Percentiles rank a stretch among this genome's conserved stretches.
These are phyloP conservation scores for Fusarium gaditjirri DNA, from an alignment of 2,329 filamentous ascomycete genomes.

Conservation along the genomic window DNA sequence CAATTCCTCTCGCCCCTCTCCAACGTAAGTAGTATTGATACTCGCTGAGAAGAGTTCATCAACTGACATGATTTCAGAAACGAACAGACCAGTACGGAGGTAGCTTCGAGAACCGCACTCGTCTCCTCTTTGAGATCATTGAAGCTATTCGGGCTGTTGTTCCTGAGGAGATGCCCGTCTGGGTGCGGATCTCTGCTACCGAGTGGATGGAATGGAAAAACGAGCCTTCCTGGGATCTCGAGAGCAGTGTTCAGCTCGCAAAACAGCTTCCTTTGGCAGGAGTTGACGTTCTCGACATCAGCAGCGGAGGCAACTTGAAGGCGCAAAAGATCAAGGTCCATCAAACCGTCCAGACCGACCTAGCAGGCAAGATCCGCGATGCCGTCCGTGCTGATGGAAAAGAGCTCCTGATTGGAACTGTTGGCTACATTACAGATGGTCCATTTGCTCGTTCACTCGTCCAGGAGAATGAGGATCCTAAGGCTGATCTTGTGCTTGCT, in stretches of 20 bases:
- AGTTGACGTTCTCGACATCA: slow-evolving; percentile 86
- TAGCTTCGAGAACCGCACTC: slow-evolving; percentile 71
- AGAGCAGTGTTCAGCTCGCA: slow-evolving; percentile 59
- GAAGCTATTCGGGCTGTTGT: slow-evolving; percentile 62
- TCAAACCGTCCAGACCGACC: slow-evolving; percentile 78
- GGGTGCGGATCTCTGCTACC: slow-evolving; percentile 69
- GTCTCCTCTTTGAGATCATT: slow-evolving; percentile 67
- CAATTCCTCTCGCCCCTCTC: slow-evolving; percentile 71
- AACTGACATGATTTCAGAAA: slow-evolving; percentile 49
- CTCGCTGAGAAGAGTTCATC: background rate
- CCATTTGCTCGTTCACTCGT: slow-evolving; percentile 71
- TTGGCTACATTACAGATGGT: slow-evolving; percentile 78
- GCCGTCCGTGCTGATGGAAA: slow-evolving; percentile 63
- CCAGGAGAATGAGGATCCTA: slow-evolving; percentile 58
- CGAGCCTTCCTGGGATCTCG: slow-evolving; percentile 71
- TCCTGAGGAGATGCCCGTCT: slow-evolving; percentile 64
- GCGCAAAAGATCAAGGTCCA: slow-evolving; percentile 69
- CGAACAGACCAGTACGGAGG: slow-evolving; percentile 74
- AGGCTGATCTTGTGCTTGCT: slow-evolving; percentile 77
- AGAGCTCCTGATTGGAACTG: slow-evolving; percentile 73
- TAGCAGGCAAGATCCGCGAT: slow-evolving; percentile 77
- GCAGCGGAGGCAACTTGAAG: slow-evolving; percentile 76
- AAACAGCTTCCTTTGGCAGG: slow-evolving; percentile 74
- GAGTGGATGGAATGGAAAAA: slow-evolving; percentile 68
- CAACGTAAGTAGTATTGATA: slow-evolving; percentile 55